These are phyloP conservation scores for Wickerhamomyces sp. DNA, from an alignment of 1,139 yeast genomes.

Conservation along the genomic window DNA sequence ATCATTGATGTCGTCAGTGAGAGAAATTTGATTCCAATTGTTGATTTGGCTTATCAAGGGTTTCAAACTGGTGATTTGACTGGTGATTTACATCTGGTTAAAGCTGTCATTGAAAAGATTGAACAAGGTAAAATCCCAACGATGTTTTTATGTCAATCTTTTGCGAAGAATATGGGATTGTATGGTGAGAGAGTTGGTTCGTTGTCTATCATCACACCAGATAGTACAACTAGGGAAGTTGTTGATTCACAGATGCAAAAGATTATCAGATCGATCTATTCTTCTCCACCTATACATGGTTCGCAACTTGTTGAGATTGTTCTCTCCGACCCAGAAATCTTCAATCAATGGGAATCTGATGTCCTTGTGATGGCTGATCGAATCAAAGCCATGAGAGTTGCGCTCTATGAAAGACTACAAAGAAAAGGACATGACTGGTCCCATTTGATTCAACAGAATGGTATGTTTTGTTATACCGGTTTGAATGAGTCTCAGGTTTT, in stretches of 20 bases:
- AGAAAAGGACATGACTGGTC: slow-evolving; percentile 68
- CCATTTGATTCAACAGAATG: slow-evolving; percentile 83
- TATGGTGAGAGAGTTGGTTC: slow-evolving; percentile 96
- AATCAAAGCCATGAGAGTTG: slow-evolving; percentile 63
- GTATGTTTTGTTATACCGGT: slow-evolving; percentile 96
- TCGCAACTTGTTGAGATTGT: slow-evolving; percentile 81
- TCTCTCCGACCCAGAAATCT: slow-evolving; percentile 56
- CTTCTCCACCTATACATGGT: slow-evolving; percentile 94
- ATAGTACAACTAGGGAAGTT: slow-evolving; percentile 30
- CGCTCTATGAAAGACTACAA: slow-evolving; percentile 46
- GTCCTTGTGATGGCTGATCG: slow-evolving; percentile 74
- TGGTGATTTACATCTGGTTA: slow-evolving; percentile 44
- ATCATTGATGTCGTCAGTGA: slow-evolving; percentile 57
- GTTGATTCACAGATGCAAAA: slow-evolving; percentile 69
- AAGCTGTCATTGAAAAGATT: slow-evolving; percentile 28
- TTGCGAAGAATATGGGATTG: slow-evolving; percentile 95
- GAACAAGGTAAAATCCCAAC: slow-evolving; percentile 18
- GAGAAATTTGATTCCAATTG: slow-evolving; percentile 60
- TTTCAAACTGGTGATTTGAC: slow-evolving; percentile 69
- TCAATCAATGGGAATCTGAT: slow-evolving; percentile 72
- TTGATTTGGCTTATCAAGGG: slow-evolving; percentile 95
- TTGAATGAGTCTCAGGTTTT: slow-evolving; percentile 65
- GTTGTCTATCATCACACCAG: slow-evolving; percentile 39
- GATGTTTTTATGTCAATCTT: slow-evolving; percentile 85
- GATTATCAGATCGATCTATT: slow-evolving; percentile 80